Base-by-base conservation (phyloP, 257 asterid species). In the Voacanga thouarsii region DNA sequence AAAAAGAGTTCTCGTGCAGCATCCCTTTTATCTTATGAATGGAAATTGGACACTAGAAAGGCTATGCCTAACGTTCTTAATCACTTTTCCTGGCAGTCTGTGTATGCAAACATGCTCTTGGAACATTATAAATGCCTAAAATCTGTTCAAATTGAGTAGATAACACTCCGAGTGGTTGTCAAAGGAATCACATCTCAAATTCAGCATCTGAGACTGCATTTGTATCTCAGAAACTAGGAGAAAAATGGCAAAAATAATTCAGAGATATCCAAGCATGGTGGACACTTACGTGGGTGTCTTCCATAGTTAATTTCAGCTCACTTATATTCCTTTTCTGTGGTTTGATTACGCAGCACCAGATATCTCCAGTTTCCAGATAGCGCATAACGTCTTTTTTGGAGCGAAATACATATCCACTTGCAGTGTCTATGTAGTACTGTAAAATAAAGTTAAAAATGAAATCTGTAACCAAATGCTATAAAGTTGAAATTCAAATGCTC, bases 401-500 rank as follows among this genome's bases (percentile, higher is more conserved):
- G 68, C 84, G 86, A 57, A 93, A 90, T 47, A 74, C 79, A 68
- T 88, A 91, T 70, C 94, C 94, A 59, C 88, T 87, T 61, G 70
- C 75, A n/a, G 92, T 92, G 80, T 93, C 98, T 3, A 79, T 82
- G 84, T 87, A 92, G 59, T 45, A 91, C 97, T 93, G 92, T 84
- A 77, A 75, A 67, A 80, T 80, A 78, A 47, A 18, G 66, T 44
- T 21, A 7, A 68, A 57, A 63, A 37, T 21, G 72, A 78, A 73
- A 49, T 44, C n/a, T n/a, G 7, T 23, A 6, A 30, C n/a, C 24
- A 30, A 39, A 21, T 41, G 11, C 23, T 67, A 24, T 33, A 21
- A 23, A 21, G 12, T 9, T 57, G 55, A 28, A 80, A 44, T 41
- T 33, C 64, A 74, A 53, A 47, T 41, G 33, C 8, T 11, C 44